A percentile compares a stretch with the other conserved stretches of the same genome.
Conservation (phyloP, 805 yeast species). For the Teunomyces lycoperdinae region DNA sequence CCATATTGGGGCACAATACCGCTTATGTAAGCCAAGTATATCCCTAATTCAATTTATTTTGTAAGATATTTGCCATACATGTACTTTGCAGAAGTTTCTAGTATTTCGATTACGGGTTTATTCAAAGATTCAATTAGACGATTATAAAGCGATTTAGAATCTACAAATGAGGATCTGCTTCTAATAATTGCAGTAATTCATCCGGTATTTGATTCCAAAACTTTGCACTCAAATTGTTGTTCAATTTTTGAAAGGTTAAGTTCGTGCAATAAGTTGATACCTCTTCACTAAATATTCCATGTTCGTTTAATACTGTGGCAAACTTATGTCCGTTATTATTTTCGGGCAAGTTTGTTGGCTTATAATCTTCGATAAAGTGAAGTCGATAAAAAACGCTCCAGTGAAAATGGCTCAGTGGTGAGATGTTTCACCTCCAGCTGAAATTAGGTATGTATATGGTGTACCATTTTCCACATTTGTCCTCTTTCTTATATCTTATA, state of each 20-base stretch:
- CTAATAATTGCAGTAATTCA: slow-evolving; percentile 19
- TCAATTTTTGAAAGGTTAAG: slow-evolving; percentile 16
- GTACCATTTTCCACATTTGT: slow-evolving; percentile 48
- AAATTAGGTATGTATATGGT: slow-evolving; percentile 52
- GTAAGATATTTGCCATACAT: no score
- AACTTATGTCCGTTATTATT: slow-evolving; percentile 16
- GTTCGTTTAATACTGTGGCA: slow-evolving; percentile 14
- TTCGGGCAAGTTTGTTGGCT: slow-evolving; percentile 32
- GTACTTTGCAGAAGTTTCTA: no score
- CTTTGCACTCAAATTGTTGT: slow-evolving; percentile 12
- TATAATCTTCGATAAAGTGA: slow-evolving; percentile 43
- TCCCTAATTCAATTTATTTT: no score
- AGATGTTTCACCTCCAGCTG: slow-evolving; percentile 52
- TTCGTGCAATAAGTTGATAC: slow-evolving; percentile 11
- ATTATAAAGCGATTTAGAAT: background rate
- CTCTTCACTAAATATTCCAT: slow-evolving; percentile 5
- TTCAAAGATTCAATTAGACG: background rate
- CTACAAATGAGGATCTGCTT: slow-evolving; percentile 2
- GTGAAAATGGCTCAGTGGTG: slow-evolving; percentile 47
- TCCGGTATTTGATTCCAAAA: slow-evolving; percentile 35
- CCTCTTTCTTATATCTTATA: slow-evolving; percentile 49
- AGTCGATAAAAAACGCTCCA: slow-evolving; percentile 65
- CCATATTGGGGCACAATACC: background rate
- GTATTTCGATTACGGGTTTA: no score
- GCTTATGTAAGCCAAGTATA: no score